Conservation (phyloP, 108 stramenopile genomes). For the Aurantiochytrium sp. region DNA sequence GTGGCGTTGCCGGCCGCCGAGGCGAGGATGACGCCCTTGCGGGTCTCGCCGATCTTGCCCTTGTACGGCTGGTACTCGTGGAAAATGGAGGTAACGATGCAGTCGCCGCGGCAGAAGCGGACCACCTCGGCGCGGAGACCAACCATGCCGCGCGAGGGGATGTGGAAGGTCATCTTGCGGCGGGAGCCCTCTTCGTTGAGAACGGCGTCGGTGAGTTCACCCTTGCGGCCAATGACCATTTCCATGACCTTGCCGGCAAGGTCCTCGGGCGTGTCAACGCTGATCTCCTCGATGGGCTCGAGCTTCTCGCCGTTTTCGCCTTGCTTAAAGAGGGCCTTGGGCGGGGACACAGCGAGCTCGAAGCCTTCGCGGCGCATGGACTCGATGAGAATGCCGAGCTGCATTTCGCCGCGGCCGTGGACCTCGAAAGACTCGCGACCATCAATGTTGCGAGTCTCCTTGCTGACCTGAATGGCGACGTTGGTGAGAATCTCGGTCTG, state of each 20-base stretch:
- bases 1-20: slow-evolving; percentile 83
- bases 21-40: slow-evolving; percentile 91
- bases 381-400: slow-evolving; percentile 96
- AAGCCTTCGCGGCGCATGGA: slow-evolving; percentile 99
- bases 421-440: slow-evolving; percentile 83
- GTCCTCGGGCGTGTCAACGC: slow-evolving; percentile 89
- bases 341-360: slow-evolving; percentile 94
- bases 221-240: slow-evolving; percentile 81
- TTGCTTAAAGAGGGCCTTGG: slow-evolving; percentile 82
- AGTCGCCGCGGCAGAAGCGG: slow-evolving; percentile 87
- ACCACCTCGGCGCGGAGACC: slow-evolving; percentile 83
- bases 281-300: slow-evolving; percentile 93
- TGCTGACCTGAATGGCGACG: slow-evolving; percentile 70
- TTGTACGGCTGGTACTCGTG: slow-evolving; percentile 81
- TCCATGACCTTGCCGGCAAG: slow-evolving; percentile 85
- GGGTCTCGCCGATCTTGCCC: slow-evolving; percentile 63
- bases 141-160: slow-evolving; percentile 97
- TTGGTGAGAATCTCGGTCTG: slow-evolving; percentile 92
- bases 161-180: slow-evolving; percentile 72
- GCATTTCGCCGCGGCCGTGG: slow-evolving; percentile 93
- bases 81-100: slow-evolving; percentile 88
- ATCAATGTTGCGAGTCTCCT: neutral
- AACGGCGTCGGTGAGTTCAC: slow-evolving; percentile 63
- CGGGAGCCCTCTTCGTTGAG: neutral
- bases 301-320: slow-evolving; percentile 76